Evolutionary conservation across 75 land plant genomes (phyloP).

Genomic region (Larix kaempferi): DNA sequence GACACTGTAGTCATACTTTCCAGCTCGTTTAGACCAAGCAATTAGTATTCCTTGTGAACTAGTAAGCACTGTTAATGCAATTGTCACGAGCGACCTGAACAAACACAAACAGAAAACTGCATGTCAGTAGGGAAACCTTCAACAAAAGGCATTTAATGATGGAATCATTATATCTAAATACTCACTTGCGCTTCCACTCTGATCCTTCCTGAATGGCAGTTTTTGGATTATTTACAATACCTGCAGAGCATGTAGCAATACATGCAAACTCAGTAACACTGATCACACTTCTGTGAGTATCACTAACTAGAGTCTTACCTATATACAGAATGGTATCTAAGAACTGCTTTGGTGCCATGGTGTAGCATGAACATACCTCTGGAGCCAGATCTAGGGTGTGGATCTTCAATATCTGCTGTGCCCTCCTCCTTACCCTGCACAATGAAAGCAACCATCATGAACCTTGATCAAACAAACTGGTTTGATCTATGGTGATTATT

Average conservation of each 20-base stretch:
- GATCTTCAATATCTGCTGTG: slow-evolving; percentile 28
- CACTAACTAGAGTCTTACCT: background rate
- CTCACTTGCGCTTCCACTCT: slow-evolving; percentile 65
- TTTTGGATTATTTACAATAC: slow-evolving; percentile 12
- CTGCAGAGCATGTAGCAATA: slow-evolving; percentile 8
- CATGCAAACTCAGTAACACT: background rate
- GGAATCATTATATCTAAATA: background rate
- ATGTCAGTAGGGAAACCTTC: background rate
- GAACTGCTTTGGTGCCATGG: background rate
- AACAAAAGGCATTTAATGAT: background rate
- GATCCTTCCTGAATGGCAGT: slow-evolving; percentile 16
- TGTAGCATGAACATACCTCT: slow-evolving; percentile 10
- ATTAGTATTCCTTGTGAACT: slow-evolving; percentile 90
- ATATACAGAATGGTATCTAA: background rate
- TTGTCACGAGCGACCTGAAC: slow-evolving; percentile 62
- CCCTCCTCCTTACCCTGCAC: slow-evolving; percentile 29
- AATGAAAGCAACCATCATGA: background rate
- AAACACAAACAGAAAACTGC: background rate
- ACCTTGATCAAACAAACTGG: background rate
- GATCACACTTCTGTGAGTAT: background rate
- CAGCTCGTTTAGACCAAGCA: slow-evolving; percentile 88
- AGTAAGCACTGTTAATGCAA: slow-evolving; percentile 80
- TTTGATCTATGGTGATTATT: background rate
- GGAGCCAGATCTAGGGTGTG: slow-evolving; percentile 22
- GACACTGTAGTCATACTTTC: slow-evolving; percentile 85